Evolutionary conservation across 2,329 filamentous ascomycete species (phyloP), one percentile per base, ranked within the genome.

Genomic region (Aspergillus sp.): DNA sequence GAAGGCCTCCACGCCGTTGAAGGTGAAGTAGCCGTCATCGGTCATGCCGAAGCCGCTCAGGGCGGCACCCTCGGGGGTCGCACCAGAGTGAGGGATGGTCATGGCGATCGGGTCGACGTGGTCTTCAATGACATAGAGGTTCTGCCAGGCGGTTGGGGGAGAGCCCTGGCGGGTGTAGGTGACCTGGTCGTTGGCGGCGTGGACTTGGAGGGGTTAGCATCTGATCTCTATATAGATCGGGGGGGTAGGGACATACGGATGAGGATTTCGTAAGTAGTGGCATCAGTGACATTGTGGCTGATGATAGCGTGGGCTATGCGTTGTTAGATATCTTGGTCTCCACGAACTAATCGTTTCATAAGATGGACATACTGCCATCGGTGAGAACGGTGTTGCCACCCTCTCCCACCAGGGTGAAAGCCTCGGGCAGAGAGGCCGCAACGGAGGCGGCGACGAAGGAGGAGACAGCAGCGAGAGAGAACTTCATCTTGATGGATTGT

Each of bases 371-470:
- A 52, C 50, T 40, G 13, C 46, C 46, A 17, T 52, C 41, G 4
- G 53, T 55, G 11, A 55, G 44, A 19, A 50, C 47, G 11, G 53
- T 55, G 30, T 53, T 22, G 19, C 53, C 50, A 20, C 50, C 53
- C 16, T 55, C 50, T n/a, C 47, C 53, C 22, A 55, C 53, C 20
- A 55, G 51, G 10, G 53, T 55, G 41, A 55, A 55, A 35, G 50
- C 44, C 33, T 48, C 17, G 19, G 53, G 53, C 38, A 55, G 50
- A 9, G 47, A 24, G 46, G 53, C 38, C 16, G 53, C 45, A 16
- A 50, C 16, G 4, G 50, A 36, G 19, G 43, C 32, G 19, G 52
- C 35, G 26, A 55, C 26, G 43, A 53, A 45, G 33, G 43, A 19
- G 16, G 47, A 32, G 22, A 47, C 20, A 17, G 53, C 50, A 35